phyloP scores from a whole-genome alignment of 2,329 filamentous ascomycete genomes.

The Fusarium xylarioides region DNA sequence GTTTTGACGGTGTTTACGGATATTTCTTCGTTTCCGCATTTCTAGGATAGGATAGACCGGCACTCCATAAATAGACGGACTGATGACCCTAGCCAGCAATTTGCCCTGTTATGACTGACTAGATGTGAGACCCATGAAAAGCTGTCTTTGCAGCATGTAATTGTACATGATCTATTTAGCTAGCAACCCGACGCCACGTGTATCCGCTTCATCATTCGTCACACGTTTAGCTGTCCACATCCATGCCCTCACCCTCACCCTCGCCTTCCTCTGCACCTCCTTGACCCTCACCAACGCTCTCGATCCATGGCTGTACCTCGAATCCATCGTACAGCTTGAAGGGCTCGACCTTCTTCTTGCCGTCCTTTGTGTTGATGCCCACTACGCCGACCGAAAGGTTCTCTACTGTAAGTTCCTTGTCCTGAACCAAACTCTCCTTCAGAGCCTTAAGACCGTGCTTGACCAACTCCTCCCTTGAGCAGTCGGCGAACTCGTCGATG shows the following conservation, averaged over 20 bases:
- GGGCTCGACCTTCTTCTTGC: constrained; percentile 71
- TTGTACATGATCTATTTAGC: constrained; percentile 51
- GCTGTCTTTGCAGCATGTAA: constrained; percentile 45
- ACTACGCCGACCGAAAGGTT: constrained; percentile 94
- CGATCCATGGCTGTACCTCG: constrained; percentile 86
- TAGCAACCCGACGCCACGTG: constrained; percentile 35
- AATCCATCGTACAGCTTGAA: constrained; percentile 93
- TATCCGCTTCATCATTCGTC: constrained; percentile 23
- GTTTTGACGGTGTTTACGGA: constrained; percentile 28
- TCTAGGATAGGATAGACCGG: constrained; percentile 33
- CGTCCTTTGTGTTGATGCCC: constrained; percentile 63
- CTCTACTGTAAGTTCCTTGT: constrained; percentile 96
- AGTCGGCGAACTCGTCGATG: constrained; percentile 81
- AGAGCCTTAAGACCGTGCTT: constrained; percentile 89
- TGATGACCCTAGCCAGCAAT: constrained; percentile 27
- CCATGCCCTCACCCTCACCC: constrained; percentile 48
- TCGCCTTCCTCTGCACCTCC: constrained; percentile 50
- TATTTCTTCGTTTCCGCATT: constrained; percentile 15
- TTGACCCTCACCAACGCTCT: constrained; percentile 69
- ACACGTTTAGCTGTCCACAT: constrained; percentile 48
- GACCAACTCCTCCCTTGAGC: constrained; percentile 84
- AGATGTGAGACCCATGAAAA: constrained; percentile 39
- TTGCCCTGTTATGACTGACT: constrained; percentile 7
- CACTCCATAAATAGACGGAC: constrained; percentile 37
- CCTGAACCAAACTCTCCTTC: constrained; percentile 95